Percentiles rank a stretch among this genome's conserved stretches.
These are phyloP conservation scores for Cryptococcus sp. DNA, from an alignment of 1,284 basidiomycete genomes.

Conservation along the genomic window DNA sequence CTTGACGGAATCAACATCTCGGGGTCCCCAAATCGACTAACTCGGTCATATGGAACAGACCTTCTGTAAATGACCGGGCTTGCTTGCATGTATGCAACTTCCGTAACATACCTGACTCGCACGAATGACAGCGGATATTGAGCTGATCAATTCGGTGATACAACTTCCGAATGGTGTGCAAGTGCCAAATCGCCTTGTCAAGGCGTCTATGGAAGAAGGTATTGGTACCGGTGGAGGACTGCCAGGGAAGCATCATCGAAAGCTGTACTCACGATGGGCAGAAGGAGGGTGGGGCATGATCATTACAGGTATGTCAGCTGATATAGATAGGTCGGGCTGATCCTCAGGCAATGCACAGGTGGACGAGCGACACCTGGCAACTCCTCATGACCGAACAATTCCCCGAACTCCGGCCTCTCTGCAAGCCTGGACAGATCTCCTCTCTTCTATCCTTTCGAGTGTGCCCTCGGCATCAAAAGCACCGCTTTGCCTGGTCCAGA, in stretches of 20 bases:
- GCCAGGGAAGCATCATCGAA: conserved; percentile 62
- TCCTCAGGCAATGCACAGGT: conserved; percentile 72
- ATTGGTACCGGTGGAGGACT: conserved; percentile 66
- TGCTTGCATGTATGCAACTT: too few species aligned
- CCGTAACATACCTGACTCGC: too few species aligned
- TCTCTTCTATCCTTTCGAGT: conserved; percentile 52
- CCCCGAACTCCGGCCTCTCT: conserved; percentile 50
- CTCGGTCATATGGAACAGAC: too few species aligned
- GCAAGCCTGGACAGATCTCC: conserved; percentile 56
- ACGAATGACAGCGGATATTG: too few species aligned
- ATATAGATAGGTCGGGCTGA: not conserved
- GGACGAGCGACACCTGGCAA: conserved; percentile 62
- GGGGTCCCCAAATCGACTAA: too few species aligned
- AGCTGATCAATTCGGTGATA: too few species aligned
- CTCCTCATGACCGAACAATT: conserved; percentile 74
- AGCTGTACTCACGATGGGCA: conserved; percentile 74
- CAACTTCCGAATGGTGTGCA: conserved; percentile 58
- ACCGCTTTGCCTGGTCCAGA: conserved; percentile 60
- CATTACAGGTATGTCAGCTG: conserved; percentile 59
- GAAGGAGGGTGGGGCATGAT: conserved; percentile 80
- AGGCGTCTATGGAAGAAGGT: conserved; percentile 80
- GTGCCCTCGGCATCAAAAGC: conserved; percentile 1
- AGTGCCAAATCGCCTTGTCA: conserved; percentile 53
- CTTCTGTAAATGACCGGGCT: too few species aligned
- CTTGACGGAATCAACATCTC: too few species aligned